Conservation (phyloP, 305 asterid genomes). For the Vinca major region DNA sequence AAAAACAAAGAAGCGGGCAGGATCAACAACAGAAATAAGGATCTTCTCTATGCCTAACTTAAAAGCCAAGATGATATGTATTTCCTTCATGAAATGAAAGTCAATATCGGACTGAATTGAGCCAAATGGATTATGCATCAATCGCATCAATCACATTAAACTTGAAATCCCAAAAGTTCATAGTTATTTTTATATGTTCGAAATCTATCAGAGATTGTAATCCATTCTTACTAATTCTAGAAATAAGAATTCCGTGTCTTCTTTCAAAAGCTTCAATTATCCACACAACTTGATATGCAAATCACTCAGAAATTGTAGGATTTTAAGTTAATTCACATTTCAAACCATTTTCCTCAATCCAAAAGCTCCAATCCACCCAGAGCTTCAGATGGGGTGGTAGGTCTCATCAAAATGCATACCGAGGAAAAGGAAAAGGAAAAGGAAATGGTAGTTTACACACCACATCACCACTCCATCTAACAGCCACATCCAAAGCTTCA, state of each 20-base stretch:
- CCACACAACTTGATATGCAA: neutral
- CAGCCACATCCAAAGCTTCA: slow-evolving; percentile 98
- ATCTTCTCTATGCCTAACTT: neutral
- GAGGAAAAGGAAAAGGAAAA: neutral
- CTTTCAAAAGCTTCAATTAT: neutral
- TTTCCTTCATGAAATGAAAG: neutral
- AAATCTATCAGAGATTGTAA: neutral
- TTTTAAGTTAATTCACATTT: neutral
- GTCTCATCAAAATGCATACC: neutral
- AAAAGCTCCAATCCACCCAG: neutral
- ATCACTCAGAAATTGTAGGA: neutral
- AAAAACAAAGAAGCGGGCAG: neutral
- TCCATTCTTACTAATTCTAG: neutral
- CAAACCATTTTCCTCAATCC: neutral
- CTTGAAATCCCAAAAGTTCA: neutral
- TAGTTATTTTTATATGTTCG: neutral
- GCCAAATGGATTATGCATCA: neutral
- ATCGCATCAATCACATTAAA: neutral
- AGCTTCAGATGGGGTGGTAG: neutral
- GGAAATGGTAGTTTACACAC: slow-evolving; percentile 37
- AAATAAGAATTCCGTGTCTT: neutral
- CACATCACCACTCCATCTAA: slow-evolving; percentile 99
- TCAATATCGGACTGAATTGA: neutral
- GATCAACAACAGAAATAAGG: neutral
- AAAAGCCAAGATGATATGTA: slow-evolving; percentile 1